Evolutionary conservation across 177 flowering plant genomes (phyloP), one percentile per base, ranked within the genome.

Genomic region (Tripterygium wilfordii): DNA sequence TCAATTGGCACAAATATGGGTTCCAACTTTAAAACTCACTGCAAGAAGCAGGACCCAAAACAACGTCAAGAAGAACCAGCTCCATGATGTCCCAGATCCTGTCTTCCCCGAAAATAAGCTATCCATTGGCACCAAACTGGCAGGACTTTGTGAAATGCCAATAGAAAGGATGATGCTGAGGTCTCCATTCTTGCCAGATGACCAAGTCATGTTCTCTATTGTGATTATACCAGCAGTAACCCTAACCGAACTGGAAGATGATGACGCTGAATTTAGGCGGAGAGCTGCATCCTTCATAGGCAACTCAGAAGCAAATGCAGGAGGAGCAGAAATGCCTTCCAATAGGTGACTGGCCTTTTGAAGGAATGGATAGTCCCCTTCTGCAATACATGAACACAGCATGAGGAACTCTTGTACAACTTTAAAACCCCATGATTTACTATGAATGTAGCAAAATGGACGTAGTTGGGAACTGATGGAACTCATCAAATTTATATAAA

Each of bases 231-330:
- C 80, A 22, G 89, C 77, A 5, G 78, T 75, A 30, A 78, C 72
- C 51, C 65, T 81, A 39, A 72, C 57, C 3, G 83, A 60, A 48
- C 75, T 68, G 22, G 88, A 64, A 48, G 79, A 47, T 18, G n/a
- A n/a, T n/a, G 63, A 61, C 2, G 61, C 62, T 10, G 79, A 51
- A 46, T 55, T 51, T 49, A 75, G 65, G 35, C 57, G 72, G 28
- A 66, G 48, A 43, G 60, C 60, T 15, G 63, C 67, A 19, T 69
- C 77, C 53, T 87, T 78, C 18, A 72, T 25, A 19, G 88, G 80
- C 48, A 67, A 61, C 60, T 89, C 89, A 16, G 83, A 65, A 41
- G 98, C 83, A 71, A 66, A 83, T 50, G 98, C 83, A 47, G 80
- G 81, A 53, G 91, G 88, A 49, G 90, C 80, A 64, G 83, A 63